A percentile compares a stretch with the other conserved stretches of the same genome.
These are phyloP conservation scores for Ottelia alismoides DNA, from an alignment of 106 monocot species.

Conservation along the genomic window DNA sequence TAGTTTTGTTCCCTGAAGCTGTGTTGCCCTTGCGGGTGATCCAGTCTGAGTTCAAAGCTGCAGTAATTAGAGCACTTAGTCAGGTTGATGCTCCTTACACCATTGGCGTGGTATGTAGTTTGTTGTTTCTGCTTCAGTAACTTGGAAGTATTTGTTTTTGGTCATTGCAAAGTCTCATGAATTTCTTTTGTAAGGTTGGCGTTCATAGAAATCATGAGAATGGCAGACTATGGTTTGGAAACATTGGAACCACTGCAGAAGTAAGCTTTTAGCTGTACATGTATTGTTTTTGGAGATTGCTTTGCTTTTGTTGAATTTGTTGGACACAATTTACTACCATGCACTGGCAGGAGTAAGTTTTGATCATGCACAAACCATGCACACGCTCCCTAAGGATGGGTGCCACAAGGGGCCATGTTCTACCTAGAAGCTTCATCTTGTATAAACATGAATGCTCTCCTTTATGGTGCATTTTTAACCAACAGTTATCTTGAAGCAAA, in stretches of 20 bases:
- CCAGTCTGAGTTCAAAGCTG: conserved; percentile 41
- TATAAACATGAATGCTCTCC: no score
- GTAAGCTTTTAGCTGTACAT: conserved; percentile 11
- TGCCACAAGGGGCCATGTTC: no score
- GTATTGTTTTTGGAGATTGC: no score
- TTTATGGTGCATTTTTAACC: no score
- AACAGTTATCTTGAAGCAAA: no score
- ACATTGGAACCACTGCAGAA: conserved; percentile 39
- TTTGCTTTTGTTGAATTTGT: no score
- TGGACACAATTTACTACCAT: no score
- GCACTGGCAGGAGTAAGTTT: no score
- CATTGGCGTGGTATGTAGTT: conserved; percentile 67
- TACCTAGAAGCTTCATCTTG: no score
- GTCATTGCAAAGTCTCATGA: background rate
- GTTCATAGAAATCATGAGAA: conserved; percentile 22
- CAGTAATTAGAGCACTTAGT: conserved; percentile 57
- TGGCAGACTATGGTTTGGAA: conserved; percentile 13
- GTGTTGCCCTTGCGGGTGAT: conserved; percentile 75
- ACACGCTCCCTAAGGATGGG: no score
- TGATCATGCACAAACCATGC: no score
- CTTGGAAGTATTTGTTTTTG: background rate
- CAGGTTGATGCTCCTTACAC: conserved; percentile 56
- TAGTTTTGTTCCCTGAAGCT: conserved; percentile 86
- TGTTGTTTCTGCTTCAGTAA: conserved; percentile 7
- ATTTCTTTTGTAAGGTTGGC: conserved; percentile 24